Percentiles rank a stretch among this genome's conserved stretches.
These are phyloP conservation scores for Pseudozyma tsukubaensis DNA, from an alignment of 1,284 basidiomycete species.

Conservation along the genomic window DNA sequence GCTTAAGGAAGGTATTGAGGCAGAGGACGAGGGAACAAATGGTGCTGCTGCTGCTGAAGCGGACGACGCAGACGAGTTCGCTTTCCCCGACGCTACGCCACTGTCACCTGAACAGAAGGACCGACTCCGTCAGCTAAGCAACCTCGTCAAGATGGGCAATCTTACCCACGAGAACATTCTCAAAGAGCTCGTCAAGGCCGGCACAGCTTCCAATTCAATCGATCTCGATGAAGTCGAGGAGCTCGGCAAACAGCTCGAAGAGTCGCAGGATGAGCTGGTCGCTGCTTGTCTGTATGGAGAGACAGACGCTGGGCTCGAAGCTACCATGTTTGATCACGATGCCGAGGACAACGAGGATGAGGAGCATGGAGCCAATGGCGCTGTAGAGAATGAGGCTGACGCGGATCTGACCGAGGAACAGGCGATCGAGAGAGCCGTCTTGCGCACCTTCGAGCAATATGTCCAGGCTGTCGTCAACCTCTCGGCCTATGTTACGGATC, in stretches of 20 bases:
- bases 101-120: constrained; percentile 41
- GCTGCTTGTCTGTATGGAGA: constrained; percentile 54
- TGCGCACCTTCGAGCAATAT: constrained; percentile 51
- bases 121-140: constrained; percentile 38
- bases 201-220: constrained; percentile 4
- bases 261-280: constrained; percentile 57
- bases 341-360: constrained; percentile 15
- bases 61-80: constrained; percentile 34
- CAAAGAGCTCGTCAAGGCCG: constrained; percentile 40
- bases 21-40: constrained; percentile 8
- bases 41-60: constrained; percentile 9
- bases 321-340: constrained; percentile 40
- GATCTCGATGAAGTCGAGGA: constrained; percentile 52
- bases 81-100: constrained; percentile 38
- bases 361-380: constrained; percentile 5
- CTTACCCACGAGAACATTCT: constrained; percentile 44
- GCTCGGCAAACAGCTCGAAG: constrained; percentile 44
- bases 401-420: constrained; percentile 43
- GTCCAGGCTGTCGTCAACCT: constrained; percentile 37
- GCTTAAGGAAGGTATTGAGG: constrained; percentile 46
- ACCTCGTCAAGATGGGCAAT: constrained; percentile 54
- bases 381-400: constrained; percentile 20
- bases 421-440: constrained; percentile 46
- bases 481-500: constrained; percentile 43
- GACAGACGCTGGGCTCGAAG: constrained; percentile 43